Conservation (phyloP, 441 rosid genomes). For the Omphalea diandra region DNA sequence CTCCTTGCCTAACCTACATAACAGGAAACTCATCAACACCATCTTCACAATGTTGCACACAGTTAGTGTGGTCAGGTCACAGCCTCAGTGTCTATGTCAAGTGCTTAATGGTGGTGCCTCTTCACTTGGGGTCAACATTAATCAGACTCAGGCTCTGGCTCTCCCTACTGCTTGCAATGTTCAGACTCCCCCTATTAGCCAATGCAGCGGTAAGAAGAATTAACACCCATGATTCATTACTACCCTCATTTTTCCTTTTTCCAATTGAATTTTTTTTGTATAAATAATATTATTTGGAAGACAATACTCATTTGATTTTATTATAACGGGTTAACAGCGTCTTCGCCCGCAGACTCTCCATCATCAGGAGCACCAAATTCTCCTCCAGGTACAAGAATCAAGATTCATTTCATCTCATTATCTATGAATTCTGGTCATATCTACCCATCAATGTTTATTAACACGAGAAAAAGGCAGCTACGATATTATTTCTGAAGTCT, state of each 20-base stretch:
- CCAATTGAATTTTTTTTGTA: too few species aligned
- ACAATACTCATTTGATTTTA: not conserved
- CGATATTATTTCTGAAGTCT: too few species aligned
- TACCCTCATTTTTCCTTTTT: too few species aligned
- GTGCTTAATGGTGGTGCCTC: slow-evolving; percentile 38
- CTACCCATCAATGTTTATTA: too few species aligned
- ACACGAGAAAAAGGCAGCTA: too few species aligned
- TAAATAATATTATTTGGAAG: too few species aligned
- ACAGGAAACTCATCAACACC: slow-evolving; percentile 42
- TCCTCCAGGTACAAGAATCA: slow-evolving; percentile 25
- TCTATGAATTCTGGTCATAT: too few species aligned
- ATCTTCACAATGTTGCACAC: slow-evolving; percentile 39
- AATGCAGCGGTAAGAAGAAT: slow-evolving; percentile 40
- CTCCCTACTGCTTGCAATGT: slow-evolving; percentile 65
- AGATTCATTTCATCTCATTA: too few species aligned
- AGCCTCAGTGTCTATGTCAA: slow-evolving; percentile 42
- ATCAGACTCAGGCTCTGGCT: slow-evolving; percentile 58
- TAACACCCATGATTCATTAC: too few species aligned
- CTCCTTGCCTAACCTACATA: slow-evolving; percentile 42
- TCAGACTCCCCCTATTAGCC: slow-evolving; percentile 49
- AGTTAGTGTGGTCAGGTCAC: slow-evolving; percentile 28
- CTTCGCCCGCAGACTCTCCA: slow-evolving; percentile 32
- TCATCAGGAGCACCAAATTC: slow-evolving; percentile 25
- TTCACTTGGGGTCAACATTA: slow-evolving; percentile 38
- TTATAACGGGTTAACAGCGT: slow-evolving; percentile 14